phyloP scores from a whole-genome alignment of 305 asterid species.

The Striga hermonthica region DNA sequence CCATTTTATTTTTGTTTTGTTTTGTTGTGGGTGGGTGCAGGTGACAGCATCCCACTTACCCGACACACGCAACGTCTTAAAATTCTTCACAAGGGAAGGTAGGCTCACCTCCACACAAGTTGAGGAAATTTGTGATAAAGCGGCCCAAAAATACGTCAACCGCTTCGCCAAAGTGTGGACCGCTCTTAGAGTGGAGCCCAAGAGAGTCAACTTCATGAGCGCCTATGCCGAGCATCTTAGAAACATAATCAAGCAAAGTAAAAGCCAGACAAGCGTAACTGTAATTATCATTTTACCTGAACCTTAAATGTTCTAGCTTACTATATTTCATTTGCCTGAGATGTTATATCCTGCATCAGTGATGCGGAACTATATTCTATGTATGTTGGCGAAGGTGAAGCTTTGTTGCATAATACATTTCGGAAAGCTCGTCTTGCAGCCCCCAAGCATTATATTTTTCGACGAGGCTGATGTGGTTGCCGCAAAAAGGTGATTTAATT shows the following conservation, averaged over 20 bases:
- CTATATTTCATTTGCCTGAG: conserved; percentile 26
- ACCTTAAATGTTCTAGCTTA: conserved; percentile 24
- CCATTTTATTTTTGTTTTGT: not conserved
- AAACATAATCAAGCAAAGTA: conserved; percentile 55
- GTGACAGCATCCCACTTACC: conserved; percentile 98
- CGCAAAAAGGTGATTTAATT: conserved; percentile 57
- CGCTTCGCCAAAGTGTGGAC: conserved; percentile 65
- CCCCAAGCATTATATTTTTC: conserved; percentile 91
- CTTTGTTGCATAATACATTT: conserved; percentile 78
- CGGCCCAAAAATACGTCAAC: conserved; percentile 70
- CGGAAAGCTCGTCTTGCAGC: conserved; percentile 92
- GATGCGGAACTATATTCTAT: conserved; percentile 86
- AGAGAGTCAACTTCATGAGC: conserved; percentile 74
- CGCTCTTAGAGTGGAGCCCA: conserved; percentile 38
- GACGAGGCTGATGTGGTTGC: conserved; percentile 95
- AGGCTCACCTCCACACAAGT: conserved; percentile 76
- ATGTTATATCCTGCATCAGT: conserved; percentile 45
- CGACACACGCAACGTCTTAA: conserved; percentile 79
- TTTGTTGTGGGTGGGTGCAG: conserved; percentile 56
- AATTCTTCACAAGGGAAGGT: conserved; percentile 75
- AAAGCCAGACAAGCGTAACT: not conserved
- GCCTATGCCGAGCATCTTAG: conserved; percentile 63
- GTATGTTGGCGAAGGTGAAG: conserved; percentile 99
- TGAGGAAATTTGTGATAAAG: conserved; percentile 72
- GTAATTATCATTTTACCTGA: conserved; percentile 7